Evolutionary conservation across 2,329 filamentous ascomycete genomes (phyloP), one percentile per base, ranked within the genome.

Genomic region (Hypoxylon sp.): DNA sequence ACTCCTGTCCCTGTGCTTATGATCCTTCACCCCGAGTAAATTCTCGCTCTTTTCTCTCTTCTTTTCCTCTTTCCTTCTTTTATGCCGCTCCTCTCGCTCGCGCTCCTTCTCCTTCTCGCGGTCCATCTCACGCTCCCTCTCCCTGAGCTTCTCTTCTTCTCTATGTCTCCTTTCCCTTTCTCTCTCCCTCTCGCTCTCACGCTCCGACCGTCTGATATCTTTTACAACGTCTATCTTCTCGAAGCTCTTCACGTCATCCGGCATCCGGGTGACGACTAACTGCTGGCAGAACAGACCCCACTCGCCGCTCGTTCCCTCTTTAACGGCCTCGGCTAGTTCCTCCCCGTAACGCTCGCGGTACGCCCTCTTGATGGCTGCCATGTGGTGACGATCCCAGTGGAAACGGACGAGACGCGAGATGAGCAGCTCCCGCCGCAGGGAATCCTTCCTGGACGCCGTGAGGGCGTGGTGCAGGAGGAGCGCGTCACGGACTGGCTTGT

Each of bases 381-480:
- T 82, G 75, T 98, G 94, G 62, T 83, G 77, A 3, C 89, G 84
- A 70, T 98, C 93, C 95, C 95, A 98, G 76, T 98, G 95, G 73
- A 94, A 86, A 26, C 95, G 84, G 38, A 97, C 91, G 1, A 98
- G 82, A 1, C 95, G 84, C 2, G 89, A 93, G 63, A 96, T 96
- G 47, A 99, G 85, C 45, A 97, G 79, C 73, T 97, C 94, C 41
- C 90, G 89, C 24, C 94, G 87, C 62, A 93, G 81, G 49, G 83
- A 76, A 70, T 94, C 90, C 62, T 84, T 85, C 63, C 82, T 84
- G 3, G 88, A 88, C 41, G 89, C 84, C 17, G 87, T 89, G 64
- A 98, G 86, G 1, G 95, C 94, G 77, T 98, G 95, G 74, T 96
- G 88, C 1, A 99, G 81, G 2, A 98, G 87, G 31, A 97, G 83